Conservation (phyloP, 768 basidiomycete genomes). For the Amanita polypyramis region DNA sequence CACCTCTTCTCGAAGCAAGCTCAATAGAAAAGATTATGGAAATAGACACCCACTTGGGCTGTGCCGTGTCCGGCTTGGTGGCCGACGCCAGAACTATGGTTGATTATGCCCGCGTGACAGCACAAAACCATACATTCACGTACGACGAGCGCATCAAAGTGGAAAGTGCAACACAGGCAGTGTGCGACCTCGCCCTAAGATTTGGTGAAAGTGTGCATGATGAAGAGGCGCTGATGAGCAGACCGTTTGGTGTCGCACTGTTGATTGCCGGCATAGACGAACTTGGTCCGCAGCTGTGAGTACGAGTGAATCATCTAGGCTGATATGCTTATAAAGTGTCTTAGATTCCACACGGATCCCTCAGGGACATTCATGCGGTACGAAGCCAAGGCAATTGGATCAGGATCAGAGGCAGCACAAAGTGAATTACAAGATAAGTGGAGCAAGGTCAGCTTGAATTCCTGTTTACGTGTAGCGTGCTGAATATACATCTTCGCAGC, state of each 20-base stretch:
- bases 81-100: conserved; percentile 99
- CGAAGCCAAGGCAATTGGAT: conserved; percentile 97
- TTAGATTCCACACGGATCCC: conserved; percentile 94
- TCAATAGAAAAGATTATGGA: conserved; percentile 99
- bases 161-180: conserved; percentile 96
- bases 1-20: conserved; percentile 86
- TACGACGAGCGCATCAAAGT: conserved; percentile 97
- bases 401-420: conserved; percentile 96
- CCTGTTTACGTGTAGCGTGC: too few species aligned
- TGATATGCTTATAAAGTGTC: neutral
- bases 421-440: conserved; percentile 95
- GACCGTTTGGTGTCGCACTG: conserved; percentile 96
- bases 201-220: conserved; percentile 99
- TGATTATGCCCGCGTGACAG: conserved; percentile 96
- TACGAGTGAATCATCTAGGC: conserved; percentile 6
- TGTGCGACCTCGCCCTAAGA: conserved; percentile 91
- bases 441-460: conserved; percentile 61
- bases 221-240: conserved; percentile 98
- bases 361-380: conserved; percentile 96
- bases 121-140: conserved; percentile 91
- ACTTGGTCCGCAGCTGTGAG: conserved; percentile 89
- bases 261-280: conserved; percentile 98
- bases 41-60: conserved; percentile 92
- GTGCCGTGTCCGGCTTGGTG: conserved; percentile 95
- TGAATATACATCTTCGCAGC: conserved; percentile 31